A percentile compares a stretch with the other conserved stretches of the same genome.
phyloP scores from a whole-genome alignment of 2,329 filamentous ascomycete species.

The Colletotrichum sp. region DNA sequence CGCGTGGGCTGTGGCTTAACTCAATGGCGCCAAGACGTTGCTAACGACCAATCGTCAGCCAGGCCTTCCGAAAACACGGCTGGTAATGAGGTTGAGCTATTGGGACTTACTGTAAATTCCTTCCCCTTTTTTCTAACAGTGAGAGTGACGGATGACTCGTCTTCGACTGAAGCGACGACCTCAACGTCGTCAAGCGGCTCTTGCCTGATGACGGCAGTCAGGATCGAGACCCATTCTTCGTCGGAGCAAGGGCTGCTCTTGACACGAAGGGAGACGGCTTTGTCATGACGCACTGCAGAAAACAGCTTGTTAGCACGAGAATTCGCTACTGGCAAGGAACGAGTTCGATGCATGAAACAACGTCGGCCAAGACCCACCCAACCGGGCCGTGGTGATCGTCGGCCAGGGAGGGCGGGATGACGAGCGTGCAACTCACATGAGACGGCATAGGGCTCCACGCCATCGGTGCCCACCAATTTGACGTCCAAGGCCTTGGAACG shows the following conservation, averaged over 20 bases:
- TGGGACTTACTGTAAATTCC: conserved; percentile 68
- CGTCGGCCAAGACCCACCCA: conserved; percentile 9
- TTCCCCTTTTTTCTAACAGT: conserved; percentile 69
- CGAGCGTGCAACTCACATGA: conserved; percentile 53
- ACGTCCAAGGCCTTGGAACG: conserved; percentile 62
- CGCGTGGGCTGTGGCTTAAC: conserved; percentile 58
- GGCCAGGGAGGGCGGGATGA: conserved; percentile 8
- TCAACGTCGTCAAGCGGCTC: conserved; percentile 60
- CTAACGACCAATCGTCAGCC: conserved; percentile 38
- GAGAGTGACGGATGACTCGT: conserved; percentile 60
- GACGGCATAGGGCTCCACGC: conserved; percentile 62
- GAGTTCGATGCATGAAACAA: conserved; percentile 25
- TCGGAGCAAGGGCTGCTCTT: conserved; percentile 60
- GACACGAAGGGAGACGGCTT: conserved; percentile 55
- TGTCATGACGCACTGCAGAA: conserved; percentile 45
- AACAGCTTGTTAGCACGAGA: neutral
- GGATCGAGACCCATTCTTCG: conserved; percentile 70
- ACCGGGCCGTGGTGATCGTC: conserved; percentile 19
- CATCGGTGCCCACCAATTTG: conserved; percentile 72
- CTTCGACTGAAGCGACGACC: conserved; percentile 61
- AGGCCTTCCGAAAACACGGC: conserved; percentile 5
- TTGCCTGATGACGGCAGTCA: conserved; percentile 62
- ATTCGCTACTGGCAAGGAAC: neutral
- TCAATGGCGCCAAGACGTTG: conserved; percentile 73
- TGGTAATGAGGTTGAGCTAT: conserved; percentile 3